A percentile compares a stretch with the other conserved stretches of the same genome.
Evolutionary conservation across 2,329 filamentous ascomycete species (phyloP).

Genomic region (Neofusicoccum parvum): DNA sequence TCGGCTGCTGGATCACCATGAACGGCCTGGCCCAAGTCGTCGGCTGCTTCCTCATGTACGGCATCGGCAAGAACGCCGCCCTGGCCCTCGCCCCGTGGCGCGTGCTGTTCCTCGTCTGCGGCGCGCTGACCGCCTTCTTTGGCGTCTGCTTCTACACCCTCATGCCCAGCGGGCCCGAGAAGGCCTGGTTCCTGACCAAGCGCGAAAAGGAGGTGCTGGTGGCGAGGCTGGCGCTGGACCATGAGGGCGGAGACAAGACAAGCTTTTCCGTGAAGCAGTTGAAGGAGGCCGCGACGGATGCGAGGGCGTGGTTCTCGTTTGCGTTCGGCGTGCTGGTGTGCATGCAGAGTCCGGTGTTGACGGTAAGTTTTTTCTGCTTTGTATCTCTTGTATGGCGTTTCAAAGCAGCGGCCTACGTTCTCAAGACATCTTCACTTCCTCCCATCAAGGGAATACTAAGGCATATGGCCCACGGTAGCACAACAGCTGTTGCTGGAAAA

Average conservation of each 20-base stretch:
- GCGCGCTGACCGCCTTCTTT: conserved; percentile 34
- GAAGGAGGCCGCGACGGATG: conserved; percentile 47
- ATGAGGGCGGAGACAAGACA: conserved; percentile 47
- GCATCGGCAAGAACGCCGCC: conserved; percentile 48
- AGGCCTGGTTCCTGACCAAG: conserved; percentile 53
- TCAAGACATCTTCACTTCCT: no score
- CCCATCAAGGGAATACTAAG: no score
- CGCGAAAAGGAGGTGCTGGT: conserved; percentile 48
- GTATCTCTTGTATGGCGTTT: no score
- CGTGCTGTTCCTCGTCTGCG: conserved; percentile 41
- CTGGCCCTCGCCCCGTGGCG: conserved; percentile 38
- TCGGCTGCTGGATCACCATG: conserved; percentile 48
- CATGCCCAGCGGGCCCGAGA: conserved; percentile 51
- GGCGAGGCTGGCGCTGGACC: conserved; percentile 39
- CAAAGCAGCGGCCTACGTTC: no score
- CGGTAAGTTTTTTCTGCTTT: conserved; percentile 24
- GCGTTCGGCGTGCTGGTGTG: conserved; percentile 51
- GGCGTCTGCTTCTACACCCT: conserved; percentile 47
- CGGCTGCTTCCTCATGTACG: conserved; percentile 54
- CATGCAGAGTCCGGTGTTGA: conserved; percentile 50
- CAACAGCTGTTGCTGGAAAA: no score
- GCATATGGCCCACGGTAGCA: no score
- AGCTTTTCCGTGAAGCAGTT: conserved; percentile 49
- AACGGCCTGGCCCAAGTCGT: conserved; percentile 51
- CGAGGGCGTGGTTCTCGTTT: conserved; percentile 50